These are phyloP conservation scores for Globisporangium radiosum DNA, from an alignment of 352 stramenopile species.

Conservation along the genomic window DNA sequence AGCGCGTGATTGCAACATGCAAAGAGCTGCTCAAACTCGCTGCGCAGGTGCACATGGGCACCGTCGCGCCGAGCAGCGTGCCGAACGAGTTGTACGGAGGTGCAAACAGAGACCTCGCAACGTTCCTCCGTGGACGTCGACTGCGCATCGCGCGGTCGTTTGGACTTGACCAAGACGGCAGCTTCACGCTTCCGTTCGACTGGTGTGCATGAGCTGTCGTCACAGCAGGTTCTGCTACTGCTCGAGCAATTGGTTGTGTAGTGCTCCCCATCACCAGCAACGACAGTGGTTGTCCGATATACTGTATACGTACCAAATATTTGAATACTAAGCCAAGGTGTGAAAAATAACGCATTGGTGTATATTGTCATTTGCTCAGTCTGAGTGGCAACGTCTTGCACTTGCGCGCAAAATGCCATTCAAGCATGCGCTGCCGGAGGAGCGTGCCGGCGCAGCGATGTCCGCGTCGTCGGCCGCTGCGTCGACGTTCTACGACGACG, in stretches of 20 bases:
- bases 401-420: slow-evolving; percentile 37
- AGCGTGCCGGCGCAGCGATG: slow-evolving; percentile 26
- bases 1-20: slow-evolving; percentile 23
- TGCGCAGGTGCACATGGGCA: slow-evolving; percentile 15
- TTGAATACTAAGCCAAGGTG: no score
- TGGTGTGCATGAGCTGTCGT: slow-evolving; percentile 3
- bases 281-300: no score
- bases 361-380: neutral
- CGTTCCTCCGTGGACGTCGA: slow-evolving; percentile 21
- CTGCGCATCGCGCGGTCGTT: slow-evolving; percentile 30
- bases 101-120: slow-evolving; percentile 1
- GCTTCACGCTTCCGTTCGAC: slow-evolving; percentile 22
- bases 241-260: no score
- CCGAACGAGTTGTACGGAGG: slow-evolving; percentile 13
- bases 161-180: slow-evolving; percentile 33
- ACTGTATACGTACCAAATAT: no score
- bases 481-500: slow-evolving; percentile 51
- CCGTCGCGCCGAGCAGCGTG: slow-evolving; percentile 4
- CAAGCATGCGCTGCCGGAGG: slow-evolving; percentile 36
- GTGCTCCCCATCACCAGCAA: no score
- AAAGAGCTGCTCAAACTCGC: slow-evolving; percentile 28
- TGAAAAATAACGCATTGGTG: neutral
- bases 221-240: neutral
- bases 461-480: slow-evolving; percentile 34
- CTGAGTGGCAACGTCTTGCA: no score